phyloP scores from a whole-genome alignment of 202 grass and related monocot genomes.

The Saccharum hybrid region DNA sequence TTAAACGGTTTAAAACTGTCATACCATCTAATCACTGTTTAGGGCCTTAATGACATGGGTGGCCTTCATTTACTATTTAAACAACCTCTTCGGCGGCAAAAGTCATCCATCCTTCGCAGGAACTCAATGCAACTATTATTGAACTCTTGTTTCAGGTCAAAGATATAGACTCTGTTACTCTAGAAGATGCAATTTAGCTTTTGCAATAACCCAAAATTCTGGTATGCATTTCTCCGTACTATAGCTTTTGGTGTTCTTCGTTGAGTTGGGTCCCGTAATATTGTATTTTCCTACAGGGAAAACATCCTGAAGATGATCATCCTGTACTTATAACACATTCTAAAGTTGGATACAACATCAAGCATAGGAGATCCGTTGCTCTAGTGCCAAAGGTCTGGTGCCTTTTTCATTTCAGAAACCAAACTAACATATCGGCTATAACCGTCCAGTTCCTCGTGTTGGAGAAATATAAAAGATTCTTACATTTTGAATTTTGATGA shows the following conservation, averaged over 20 bases:
- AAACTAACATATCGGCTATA: background rate
- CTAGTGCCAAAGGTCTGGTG: constrained; percentile 72
- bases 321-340: constrained; percentile 78
- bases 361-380: constrained; percentile 67
- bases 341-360: constrained; percentile 74
- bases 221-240: constrained; percentile 55
- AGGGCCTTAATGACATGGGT: background rate
- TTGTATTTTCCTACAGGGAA: constrained; percentile 60
- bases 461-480: constrained; percentile 1
- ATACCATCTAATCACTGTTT: background rate
- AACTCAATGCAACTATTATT: constrained; percentile 28
- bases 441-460: background rate
- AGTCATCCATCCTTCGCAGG: constrained; percentile 5
- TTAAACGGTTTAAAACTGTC: too few relatives aligned
- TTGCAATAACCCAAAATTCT: constrained; percentile 83
- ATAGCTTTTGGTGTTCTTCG: constrained; percentile 17
- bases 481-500: constrained; percentile 4
- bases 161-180: constrained; percentile 62
- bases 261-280: constrained; percentile 41
- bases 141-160: constrained; percentile 62
- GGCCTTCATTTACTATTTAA: background rate
- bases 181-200: constrained; percentile 81
- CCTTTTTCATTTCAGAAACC: constrained; percentile 15
- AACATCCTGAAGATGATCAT: constrained; percentile 73
- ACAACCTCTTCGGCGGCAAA: background rate